Percentiles rank a stretch among this genome's conserved stretches.
Conservation (phyloP, 2,329 filamentous ascomycete genomes). For the Penicillium sp. region DNA sequence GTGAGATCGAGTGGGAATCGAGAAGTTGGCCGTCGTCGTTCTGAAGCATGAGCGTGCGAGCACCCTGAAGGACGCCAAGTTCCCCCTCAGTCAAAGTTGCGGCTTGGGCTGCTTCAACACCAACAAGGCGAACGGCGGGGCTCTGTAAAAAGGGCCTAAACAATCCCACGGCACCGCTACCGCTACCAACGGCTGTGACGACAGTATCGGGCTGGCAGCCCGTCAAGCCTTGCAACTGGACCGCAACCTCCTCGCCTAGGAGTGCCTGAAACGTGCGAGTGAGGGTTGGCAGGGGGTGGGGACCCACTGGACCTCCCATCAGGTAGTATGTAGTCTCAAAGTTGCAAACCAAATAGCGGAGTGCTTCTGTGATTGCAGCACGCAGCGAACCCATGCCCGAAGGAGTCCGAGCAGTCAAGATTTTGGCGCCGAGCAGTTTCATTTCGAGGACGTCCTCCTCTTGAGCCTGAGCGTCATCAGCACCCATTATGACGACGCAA, state of each 20-base stretch:
- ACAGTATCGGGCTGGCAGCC: slow-evolving; percentile 22
- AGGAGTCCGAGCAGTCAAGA: slow-evolving; percentile 20
- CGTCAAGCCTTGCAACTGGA: slow-evolving; percentile 18
- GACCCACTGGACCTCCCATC: slow-evolving; percentile 25
- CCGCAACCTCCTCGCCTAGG: slow-evolving; percentile 25
- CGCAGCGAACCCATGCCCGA: slow-evolving; percentile 24
- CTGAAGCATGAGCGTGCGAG: slow-evolving; percentile 24
- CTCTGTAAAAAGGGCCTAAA: slow-evolving; percentile 22
- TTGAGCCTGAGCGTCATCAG: slow-evolving; percentile 21
- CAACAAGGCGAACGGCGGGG: slow-evolving; percentile 11
- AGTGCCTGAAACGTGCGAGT: slow-evolving; percentile 25
- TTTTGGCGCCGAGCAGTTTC: slow-evolving; percentile 23
- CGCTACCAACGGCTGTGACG: slow-evolving; percentile 24
- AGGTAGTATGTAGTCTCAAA: slow-evolving; percentile 25
- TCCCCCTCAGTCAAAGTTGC: slow-evolving; percentile 19
- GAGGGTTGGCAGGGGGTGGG: slow-evolving; percentile 22
- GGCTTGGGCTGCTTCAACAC: slow-evolving; percentile 19
- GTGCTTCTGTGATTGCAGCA: slow-evolving; percentile 26
- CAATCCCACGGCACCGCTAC: slow-evolving; percentile 22
- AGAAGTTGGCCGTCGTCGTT: slow-evolving; percentile 22
- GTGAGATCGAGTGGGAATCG: slow-evolving; percentile 25
- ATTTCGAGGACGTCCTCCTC: slow-evolving; percentile 22
- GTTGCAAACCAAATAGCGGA: slow-evolving; percentile 27
- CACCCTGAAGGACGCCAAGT: slow-evolving; percentile 24
- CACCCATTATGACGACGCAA: slow-evolving; percentile 23